Base-by-base conservation (phyloP, 192 early-diverging fungal species). In the Coemansia sp. region DNA sequence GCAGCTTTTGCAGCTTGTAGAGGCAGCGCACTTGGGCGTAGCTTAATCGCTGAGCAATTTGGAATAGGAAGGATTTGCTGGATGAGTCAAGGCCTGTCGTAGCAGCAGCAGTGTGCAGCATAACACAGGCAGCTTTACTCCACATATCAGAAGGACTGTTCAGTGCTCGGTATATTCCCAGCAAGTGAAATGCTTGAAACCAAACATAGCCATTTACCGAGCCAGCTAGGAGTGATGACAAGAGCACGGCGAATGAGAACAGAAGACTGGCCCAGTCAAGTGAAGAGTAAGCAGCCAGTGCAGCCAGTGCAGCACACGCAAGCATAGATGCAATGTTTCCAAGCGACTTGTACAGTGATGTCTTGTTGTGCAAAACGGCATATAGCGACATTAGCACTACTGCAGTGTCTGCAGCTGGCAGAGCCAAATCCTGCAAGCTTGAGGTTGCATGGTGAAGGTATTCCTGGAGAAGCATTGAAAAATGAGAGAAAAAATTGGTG, bases 21-120 rank as follows among this genome's bases (percentile, higher is more conserved):
- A 75, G 40, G 8, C 53, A 57, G 10, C 66, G 73, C 47, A 65
- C 73, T 10, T 65, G 62, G 22, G 39, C 29, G 10, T 65, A 75
- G 11, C 36, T 25, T 14, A 57, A 14, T 14, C 37, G 67, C 0
- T 7, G 42, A 17, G 7, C 0, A 5, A 43, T 19, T 43, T 43
- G 42, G 17, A 19, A 19, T 43, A 43, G 42, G n/a, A 43, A 19
- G 15, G 42, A 19, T 43, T 43, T 43, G 14, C 42, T 43, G 4
- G 15, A 43, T 7, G n/a, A 4, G 7, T 43, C 15, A 43, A 43
- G 42, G 42, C 19, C 19, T 4, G 15, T 19, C 17, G 19, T 4
- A 15, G 19, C 42, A 15, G 6, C 3, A 43, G 8, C 2, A 5
- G 6, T 5, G 5, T 19, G 42, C 19, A 43, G 15, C 15, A 20